Conservation (phyloP, 2,329 filamentous ascomycete species). For the Fusarium zealandicum region DNA sequence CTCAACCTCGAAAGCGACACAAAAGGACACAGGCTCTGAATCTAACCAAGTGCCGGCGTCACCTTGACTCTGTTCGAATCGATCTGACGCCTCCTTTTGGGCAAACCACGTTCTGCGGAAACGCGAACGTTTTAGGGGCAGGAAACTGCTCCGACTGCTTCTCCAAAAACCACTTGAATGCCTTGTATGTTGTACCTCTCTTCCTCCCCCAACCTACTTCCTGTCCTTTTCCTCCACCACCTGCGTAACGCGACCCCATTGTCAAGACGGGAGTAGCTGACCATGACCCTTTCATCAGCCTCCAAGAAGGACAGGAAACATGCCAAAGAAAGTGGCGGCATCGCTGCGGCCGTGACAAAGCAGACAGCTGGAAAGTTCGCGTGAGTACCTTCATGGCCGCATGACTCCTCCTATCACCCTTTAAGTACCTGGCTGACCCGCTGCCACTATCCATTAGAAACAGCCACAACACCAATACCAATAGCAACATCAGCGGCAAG, state of each 20-base stretch:
- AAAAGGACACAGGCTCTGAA: slow-evolving; percentile 27
- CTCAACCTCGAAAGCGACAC: slow-evolving; percentile 28
- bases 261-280: slow-evolving; percentile 25
- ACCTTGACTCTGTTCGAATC: slow-evolving; percentile 19
- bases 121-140: slow-evolving; percentile 42
- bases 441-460: slow-evolving; percentile 24
- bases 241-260: slow-evolving; percentile 24
- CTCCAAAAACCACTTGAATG: slow-evolving; percentile 46
- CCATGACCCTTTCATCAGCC: slow-evolving; percentile 45
- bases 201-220: slow-evolving; percentile 26
- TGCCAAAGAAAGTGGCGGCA: slow-evolving; percentile 61
- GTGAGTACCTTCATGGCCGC: slow-evolving; percentile 50
- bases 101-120: slow-evolving; percentile 39
- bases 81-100: slow-evolving; percentile 24
- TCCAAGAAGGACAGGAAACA: slow-evolving; percentile 62
- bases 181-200: slow-evolving; percentile 44
- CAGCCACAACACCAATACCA: slow-evolving; percentile 36
- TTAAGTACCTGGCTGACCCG: slow-evolving; percentile 37
- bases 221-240: slow-evolving; percentile 18
- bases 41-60: slow-evolving; percentile 33
- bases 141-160: slow-evolving; percentile 44
- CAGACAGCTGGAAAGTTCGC: slow-evolving; percentile 60
- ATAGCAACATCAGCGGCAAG: slow-evolving; percentile 44
- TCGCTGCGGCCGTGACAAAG: slow-evolving; percentile 61
- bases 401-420: slow-evolving; percentile 39